phyloP scores from a whole-genome alignment of 768 basidiomycete species.

The Multifurca ochricompacta region DNA sequence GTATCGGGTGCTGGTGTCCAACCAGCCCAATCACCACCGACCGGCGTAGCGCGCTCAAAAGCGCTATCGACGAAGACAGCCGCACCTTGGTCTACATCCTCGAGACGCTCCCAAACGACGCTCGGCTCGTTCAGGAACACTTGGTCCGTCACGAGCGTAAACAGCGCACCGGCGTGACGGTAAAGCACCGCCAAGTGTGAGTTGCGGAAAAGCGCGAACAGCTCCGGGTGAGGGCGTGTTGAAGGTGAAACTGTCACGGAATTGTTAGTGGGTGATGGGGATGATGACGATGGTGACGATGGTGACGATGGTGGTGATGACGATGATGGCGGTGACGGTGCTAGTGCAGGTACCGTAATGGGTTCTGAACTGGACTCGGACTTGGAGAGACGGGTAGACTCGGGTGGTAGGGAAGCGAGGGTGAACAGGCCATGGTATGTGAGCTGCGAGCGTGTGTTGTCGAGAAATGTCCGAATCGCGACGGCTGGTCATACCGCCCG shows the following conservation, averaged over 20 bases:
- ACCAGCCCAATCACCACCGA: constrained; percentile 76
- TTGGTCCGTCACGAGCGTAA: constrained; percentile 80
- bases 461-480: constrained; percentile 58
- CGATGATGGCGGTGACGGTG: too few species aligned
- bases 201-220: constrained; percentile 86
- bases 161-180: constrained; percentile 51
- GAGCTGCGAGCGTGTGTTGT: constrained; percentile 68
- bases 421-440: constrained; percentile 85
- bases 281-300: too few species aligned
- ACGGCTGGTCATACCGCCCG: too few species aligned
- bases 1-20: constrained; percentile 51
- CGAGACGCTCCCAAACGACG: constrained; percentile 86
- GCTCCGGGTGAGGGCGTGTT: constrained; percentile 26
- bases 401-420: constrained; percentile 37
- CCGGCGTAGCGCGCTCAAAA: constrained; percentile 55
- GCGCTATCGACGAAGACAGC: constrained; percentile 72
- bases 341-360: too few species aligned
- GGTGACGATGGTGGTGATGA: too few species aligned
- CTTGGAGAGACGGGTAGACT: background rate
- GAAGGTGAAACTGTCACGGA: constrained; percentile 26
- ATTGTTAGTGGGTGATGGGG: constrained; percentile 22
- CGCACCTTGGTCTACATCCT: constrained; percentile 76
- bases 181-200: constrained; percentile 87
- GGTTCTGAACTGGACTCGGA: background rate
- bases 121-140: constrained; percentile 69